phyloP scores from a whole-genome alignment of 495 filamentous ascomycete species.

The Penicillium coprophilum region DNA sequence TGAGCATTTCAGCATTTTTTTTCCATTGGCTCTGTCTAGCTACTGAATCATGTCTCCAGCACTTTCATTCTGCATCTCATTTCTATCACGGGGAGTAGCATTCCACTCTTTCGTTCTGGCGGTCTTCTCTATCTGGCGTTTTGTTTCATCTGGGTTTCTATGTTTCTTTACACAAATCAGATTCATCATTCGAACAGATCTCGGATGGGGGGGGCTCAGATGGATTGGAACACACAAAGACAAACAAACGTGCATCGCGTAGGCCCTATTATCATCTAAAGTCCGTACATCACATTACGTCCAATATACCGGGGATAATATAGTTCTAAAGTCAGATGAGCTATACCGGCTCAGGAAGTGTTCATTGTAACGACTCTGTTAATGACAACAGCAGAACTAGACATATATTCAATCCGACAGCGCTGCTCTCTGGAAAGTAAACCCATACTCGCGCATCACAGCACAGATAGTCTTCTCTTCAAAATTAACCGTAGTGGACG shows the following conservation, averaged over 20 bases:
- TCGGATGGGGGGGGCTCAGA: background rate
- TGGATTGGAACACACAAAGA: background rate
- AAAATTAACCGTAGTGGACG: constrained; percentile 13
- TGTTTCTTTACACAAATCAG: background rate
- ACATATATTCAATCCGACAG: constrained; percentile 6
- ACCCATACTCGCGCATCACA: constrained; percentile 30
- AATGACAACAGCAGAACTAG: background rate
- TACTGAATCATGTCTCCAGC: background rate
- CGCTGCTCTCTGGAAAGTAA: constrained; percentile 24
- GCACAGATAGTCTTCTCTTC: constrained; percentile 20
- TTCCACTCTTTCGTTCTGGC: background rate
- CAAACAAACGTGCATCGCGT: background rate
- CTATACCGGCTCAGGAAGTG: background rate
- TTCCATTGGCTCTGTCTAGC: background rate
- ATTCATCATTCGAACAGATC: background rate
- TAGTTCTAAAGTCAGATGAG: background rate
- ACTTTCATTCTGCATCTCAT: background rate
- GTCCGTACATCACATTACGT: too few species aligned
- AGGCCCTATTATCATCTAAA: too few species aligned
- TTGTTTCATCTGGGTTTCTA: background rate
- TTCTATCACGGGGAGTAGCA: background rate
- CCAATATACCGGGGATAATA: background rate
- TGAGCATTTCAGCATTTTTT: background rate
- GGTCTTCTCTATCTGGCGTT: background rate
- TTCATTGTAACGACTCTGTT: background rate